Percentiles rank a stretch among this genome's conserved stretches.
Evolutionary conservation across 371 early-diverging fungal species (phyloP).

Genomic region (Nematocida homosporus): DNA sequence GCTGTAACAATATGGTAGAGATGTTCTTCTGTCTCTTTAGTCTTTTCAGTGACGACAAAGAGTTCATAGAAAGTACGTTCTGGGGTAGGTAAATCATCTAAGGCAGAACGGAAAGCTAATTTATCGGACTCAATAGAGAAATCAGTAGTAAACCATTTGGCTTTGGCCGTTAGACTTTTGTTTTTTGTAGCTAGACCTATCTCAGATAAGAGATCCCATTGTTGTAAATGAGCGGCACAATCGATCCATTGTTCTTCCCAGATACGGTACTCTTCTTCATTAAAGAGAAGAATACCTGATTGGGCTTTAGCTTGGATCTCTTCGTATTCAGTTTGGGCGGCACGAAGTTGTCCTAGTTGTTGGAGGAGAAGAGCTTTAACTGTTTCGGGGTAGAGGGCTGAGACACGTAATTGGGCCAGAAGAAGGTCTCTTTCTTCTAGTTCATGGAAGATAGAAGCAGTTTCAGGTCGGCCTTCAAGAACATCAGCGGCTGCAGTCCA

Average conservation of each 20-base stretch:
- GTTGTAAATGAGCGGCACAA: conserved; percentile 84
- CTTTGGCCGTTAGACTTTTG: conserved; percentile 39
- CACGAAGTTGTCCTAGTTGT: conserved; percentile 83
- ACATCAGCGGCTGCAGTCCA: conserved; percentile 5
- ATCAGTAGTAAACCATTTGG: conserved; percentile 48
- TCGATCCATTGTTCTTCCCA: conserved; percentile 94
- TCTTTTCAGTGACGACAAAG: conserved; percentile 37
- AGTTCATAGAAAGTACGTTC: conserved; percentile 53
- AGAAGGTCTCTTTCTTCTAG: conserved; percentile 73
- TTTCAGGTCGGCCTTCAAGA: conserved; percentile 11
- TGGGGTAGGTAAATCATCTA: conserved; percentile 29
- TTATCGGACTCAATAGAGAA: conserved; percentile 55
- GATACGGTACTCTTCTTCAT: conserved; percentile 86
- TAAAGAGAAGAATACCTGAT: conserved; percentile 72
- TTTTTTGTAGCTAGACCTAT: conserved; percentile 81
- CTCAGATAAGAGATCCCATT: conserved; percentile 91
- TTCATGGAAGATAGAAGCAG: conserved; percentile 4
- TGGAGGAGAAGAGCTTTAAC: conserved; percentile 87
- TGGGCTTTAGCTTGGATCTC: conserved; percentile 80
- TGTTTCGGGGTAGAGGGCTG: conserved; percentile 83
- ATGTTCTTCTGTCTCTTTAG: conserved; percentile 44
- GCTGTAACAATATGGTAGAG: conserved; percentile 33
- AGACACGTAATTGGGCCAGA: conserved; percentile 82
- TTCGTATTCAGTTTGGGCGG: conserved; percentile 84
- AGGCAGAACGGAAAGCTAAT: conserved; percentile 10